Evolutionary conservation across 2,329 filamentous ascomycete genomes (phyloP).

Genomic region (Daldinia eschscholtzii): DNA sequence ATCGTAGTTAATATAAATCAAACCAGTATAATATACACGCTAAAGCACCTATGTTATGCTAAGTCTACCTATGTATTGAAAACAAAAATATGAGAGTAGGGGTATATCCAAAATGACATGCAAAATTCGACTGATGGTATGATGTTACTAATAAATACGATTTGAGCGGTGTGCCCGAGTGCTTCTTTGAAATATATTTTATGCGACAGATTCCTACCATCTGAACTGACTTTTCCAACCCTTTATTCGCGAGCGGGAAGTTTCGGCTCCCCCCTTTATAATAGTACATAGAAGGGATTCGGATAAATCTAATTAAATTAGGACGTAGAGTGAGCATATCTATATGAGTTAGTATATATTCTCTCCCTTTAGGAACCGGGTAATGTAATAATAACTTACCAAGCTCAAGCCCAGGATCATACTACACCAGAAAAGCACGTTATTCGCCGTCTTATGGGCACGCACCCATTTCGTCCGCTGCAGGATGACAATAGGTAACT

Average conservation of each 20-base stretch:
- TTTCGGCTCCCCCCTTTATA: constrained; percentile 5
- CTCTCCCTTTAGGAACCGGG: background rate
- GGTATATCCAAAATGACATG: constrained; percentile 34
- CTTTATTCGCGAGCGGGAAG: background rate
- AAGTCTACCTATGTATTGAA: constrained; percentile 19
- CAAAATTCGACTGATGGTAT: constrained; percentile 29
- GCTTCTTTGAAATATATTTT: constrained; percentile 11
- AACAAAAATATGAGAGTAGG: constrained; percentile 16
- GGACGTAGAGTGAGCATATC: constrained; percentile 72
- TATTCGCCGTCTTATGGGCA: constrained; percentile 83
- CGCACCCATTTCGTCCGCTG: constrained; percentile 84
- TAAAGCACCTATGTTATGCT: background rate
- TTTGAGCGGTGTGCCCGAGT: constrained; percentile 13
- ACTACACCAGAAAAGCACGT: constrained; percentile 89
- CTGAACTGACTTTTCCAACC: constrained; percentile 5
- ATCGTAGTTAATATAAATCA: background rate
- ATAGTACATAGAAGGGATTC: background rate
- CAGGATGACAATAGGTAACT: constrained; percentile 93
- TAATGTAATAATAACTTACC: constrained; percentile 63
- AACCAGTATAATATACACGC: background rate
- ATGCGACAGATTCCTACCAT: constrained; percentile 3
- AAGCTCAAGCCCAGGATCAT: constrained; percentile 89
- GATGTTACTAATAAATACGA: constrained; percentile 9
- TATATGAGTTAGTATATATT: constrained; percentile 48
- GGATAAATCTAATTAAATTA: constrained; percentile 57